phyloP scores from a whole-genome alignment of 208 protist species.

The Strigomonas culicis region DNA sequence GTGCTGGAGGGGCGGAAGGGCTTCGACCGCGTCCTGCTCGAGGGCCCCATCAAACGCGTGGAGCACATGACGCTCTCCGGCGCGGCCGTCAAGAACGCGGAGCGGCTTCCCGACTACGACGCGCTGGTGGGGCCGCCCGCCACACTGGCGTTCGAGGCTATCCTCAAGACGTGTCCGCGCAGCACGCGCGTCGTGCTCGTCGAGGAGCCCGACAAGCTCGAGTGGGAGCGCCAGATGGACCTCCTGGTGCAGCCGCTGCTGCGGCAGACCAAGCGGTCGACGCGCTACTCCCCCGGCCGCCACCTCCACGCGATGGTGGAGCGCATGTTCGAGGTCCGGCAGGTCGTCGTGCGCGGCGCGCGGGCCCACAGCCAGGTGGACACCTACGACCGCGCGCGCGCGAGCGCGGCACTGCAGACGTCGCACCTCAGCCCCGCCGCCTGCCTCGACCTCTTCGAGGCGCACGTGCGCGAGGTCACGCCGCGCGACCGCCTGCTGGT shows the following conservation, averaged over 20 bases:
- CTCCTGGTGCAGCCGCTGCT: slow-evolving; percentile 24
- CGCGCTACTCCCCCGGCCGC: no score
- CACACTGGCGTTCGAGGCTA: slow-evolving; percentile 73
- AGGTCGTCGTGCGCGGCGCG: slow-evolving; percentile 11
- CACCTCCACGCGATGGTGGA: slow-evolving; percentile 2
- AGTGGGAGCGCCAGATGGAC: slow-evolving; percentile 60
- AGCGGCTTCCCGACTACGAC: slow-evolving; percentile 38
- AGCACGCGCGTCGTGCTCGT: slow-evolving; percentile 78
- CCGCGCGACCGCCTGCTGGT: slow-evolving; percentile 76
- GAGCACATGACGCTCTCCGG: background rate
- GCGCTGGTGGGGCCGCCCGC: slow-evolving; percentile 71
- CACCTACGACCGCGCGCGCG: slow-evolving; percentile 49
- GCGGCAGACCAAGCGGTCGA: background rate
- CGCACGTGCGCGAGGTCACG: slow-evolving; percentile 63
- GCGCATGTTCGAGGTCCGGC: background rate
- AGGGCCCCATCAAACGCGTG: background rate
- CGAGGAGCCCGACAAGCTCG: slow-evolving; percentile 74
- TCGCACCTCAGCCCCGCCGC: slow-evolving; percentile 22
- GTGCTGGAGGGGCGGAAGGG: slow-evolving; percentile 58
- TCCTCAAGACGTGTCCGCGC: slow-evolving; percentile 65
- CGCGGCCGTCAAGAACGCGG: background rate
- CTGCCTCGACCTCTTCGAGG: slow-evolving; percentile 56
- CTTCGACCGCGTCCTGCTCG: slow-evolving; percentile 53
- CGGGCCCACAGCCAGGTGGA: slow-evolving; percentile 15
- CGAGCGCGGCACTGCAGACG: slow-evolving; percentile 48